A percentile compares a stretch with the other conserved stretches of the same genome.
Conservation (phyloP, 345 rosid species). For the Hypericum perforatum region DNA sequence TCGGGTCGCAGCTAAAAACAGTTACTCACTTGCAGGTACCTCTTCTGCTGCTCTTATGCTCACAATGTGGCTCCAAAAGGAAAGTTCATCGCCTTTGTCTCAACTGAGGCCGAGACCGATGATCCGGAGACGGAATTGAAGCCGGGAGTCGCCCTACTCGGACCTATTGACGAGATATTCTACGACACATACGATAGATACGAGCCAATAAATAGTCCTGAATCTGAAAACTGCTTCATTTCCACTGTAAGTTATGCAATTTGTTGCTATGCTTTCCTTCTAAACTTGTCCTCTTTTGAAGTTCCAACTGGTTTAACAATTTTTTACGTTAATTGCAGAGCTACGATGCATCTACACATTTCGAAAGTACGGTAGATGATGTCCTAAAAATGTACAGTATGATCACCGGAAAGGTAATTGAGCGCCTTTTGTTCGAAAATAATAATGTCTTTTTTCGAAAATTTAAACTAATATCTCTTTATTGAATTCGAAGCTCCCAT, state of each 20-base stretch:
- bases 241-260: conserved; percentile 50
- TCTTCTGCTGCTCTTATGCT: conserved; percentile 89
- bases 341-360: no score
- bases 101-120: conserved; percentile 88
- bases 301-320: no score
- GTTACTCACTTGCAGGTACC: conserved; percentile 44
- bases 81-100: conserved; percentile 81
- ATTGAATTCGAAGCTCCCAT: no score
- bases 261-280: no score
- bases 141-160: conserved; percentile 73
- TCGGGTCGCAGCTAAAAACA: no score
- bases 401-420: no score
- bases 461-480: no score
- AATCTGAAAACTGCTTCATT: conserved; percentile 64
- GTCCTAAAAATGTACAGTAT: no score
- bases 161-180: conserved; percentile 71
- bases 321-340: no score
- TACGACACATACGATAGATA: conserved; percentile 77
- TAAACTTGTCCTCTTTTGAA: not conserved
- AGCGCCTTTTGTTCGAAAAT: no score
- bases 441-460: no score
- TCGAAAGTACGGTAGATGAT: no score
- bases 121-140: conserved; percentile 69
- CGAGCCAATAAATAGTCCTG: conserved; percentile 41
- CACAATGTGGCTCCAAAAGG: conserved; percentile 94